Evolutionary conservation across 2,329 filamentous ascomycete species (phyloP).

Genomic region (Rhinocladiella similis): DNA sequence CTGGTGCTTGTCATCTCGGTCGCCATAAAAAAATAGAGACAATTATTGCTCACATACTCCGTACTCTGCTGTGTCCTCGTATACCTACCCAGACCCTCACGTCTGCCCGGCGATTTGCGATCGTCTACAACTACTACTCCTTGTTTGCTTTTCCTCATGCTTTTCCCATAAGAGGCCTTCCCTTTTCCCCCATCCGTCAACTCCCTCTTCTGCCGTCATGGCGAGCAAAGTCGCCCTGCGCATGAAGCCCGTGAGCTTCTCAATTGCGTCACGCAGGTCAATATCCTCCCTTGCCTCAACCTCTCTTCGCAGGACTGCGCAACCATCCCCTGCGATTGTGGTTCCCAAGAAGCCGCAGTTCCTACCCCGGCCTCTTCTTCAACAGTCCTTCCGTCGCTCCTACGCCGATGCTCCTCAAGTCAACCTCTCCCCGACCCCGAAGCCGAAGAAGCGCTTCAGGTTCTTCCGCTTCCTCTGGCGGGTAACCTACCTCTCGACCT

Average conservation of each 20-base stretch:
- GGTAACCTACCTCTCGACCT: constrained; percentile 71
- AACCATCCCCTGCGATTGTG: not conserved
- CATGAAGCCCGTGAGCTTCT: constrained; percentile 18
- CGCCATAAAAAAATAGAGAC: not conserved
- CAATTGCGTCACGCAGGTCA: constrained; percentile 23
- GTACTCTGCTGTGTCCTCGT: too few relatives aligned
- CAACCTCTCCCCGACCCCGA: constrained; percentile 34
- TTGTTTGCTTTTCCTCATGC: constrained; percentile 3
- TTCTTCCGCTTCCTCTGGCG: constrained; percentile 82
- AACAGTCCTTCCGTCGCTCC: constrained; percentile 44
- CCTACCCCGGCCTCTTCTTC: constrained; percentile 29
- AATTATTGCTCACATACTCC: not conserved
- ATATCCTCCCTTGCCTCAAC: constrained; percentile 18
- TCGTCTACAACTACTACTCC: not conserved
- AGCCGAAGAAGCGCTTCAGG: constrained; percentile 62
- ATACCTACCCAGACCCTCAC: too few relatives aligned
- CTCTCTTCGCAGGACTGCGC: constrained; percentile 8
- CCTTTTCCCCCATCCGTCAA: not conserved
- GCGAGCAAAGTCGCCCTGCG: constrained; percentile 27
- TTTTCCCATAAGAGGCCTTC: not conserved
- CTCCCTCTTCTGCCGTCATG: constrained; percentile 17
- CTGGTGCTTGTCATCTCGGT: not conserved
- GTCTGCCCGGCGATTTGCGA: not conserved
- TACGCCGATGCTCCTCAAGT: constrained; percentile 54
- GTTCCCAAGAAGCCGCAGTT: constrained; percentile 10